phyloP scores from a whole-genome alignment of 305 asterid species.

The Fraxinus xanthoxyloides region DNA sequence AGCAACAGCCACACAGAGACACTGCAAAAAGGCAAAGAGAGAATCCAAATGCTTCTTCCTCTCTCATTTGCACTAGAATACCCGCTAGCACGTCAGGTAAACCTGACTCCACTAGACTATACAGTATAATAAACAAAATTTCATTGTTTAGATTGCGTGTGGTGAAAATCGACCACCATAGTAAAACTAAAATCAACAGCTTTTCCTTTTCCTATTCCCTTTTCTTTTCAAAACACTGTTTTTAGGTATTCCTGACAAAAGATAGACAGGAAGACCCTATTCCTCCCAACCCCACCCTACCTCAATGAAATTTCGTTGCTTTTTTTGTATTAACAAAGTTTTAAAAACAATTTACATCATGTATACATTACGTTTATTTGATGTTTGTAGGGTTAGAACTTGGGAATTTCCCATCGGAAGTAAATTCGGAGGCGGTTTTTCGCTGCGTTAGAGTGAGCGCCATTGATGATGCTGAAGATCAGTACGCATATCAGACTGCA shows the following conservation, averaged over 20 bases:
- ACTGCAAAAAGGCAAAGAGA: constrained; percentile 53
- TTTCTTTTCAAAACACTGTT: too few relatives aligned
- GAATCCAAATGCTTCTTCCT: constrained; percentile 36
- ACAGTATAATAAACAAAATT: not conserved
- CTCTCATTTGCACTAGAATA: constrained; percentile 61
- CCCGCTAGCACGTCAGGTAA: constrained; percentile 49
- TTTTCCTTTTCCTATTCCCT: too few relatives aligned
- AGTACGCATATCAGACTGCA: constrained; percentile 78
- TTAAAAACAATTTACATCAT: constrained; percentile 7
- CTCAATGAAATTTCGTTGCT: not conserved
- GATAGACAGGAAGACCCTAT: constrained; percentile 37
- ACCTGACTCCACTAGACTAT: not conserved
- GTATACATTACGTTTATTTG: not conserved
- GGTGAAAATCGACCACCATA: constrained; percentile 18
- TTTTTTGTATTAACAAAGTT: not conserved
- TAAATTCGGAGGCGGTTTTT: constrained; percentile 66
- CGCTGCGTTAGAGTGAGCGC: constrained; percentile 90
- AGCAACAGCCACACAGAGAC: constrained; percentile 19
- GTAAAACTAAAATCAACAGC: too few relatives aligned
- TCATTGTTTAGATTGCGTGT: not conserved
- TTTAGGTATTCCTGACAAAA: constrained; percentile 35
- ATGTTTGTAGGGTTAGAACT: constrained; percentile 66
- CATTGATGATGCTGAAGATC: constrained; percentile 63
- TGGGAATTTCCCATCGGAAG: constrained; percentile 79
- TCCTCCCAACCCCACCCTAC: constrained; percentile 13